Base-by-base conservation (phyloP, 441 rosid species). In the Arabidopsis lyrata region DNA sequence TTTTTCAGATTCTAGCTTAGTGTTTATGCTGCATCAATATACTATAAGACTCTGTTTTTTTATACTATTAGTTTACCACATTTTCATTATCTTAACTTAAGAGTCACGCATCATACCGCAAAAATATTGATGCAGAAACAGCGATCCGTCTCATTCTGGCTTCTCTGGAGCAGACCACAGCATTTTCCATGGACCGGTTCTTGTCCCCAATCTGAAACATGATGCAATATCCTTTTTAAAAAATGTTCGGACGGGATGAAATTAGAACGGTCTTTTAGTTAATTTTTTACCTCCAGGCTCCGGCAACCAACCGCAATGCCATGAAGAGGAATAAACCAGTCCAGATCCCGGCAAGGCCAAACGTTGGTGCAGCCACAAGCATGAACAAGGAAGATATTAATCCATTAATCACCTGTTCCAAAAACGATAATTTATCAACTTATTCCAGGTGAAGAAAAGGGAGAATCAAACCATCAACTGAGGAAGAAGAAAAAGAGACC, bases 301-400 rank as follows among this genome's bases (percentile, higher is more conserved):
- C 99, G 3, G 97, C 96, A 24, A 78, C 80, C n/a, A 92, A 88
- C 16, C 98, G 89, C 83, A 95, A 81, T 68, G 88, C 78, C 97
- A 95, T 95, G 87, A 95, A 92, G 79, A 95, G 86, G 76, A 91
- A 92, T 72, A 92, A 83, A 59, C 99, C 97, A 3, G 86, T 65
- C 99, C 99, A 95, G 63, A 89, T 86, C 66, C 97, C 99, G 12
- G 84, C 83, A 66, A 95, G 96, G 53, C 97, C 91, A 80, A 68
- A 89, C 3, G 75, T 67, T 65, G 98, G 92, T 81, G 91, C 90
- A 58, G 91, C 88, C 80, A 79, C 62, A 69, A 87, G 71, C 63
- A 95, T 78, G 80, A 92, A 90, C 35, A 78, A 68, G 8, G 92
- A 87, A 47, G 99, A 87, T 80, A 87, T 59, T 38, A 90, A 50